Conservation (phyloP, 306 rosid species). For the Quercus engelmannii region DNA sequence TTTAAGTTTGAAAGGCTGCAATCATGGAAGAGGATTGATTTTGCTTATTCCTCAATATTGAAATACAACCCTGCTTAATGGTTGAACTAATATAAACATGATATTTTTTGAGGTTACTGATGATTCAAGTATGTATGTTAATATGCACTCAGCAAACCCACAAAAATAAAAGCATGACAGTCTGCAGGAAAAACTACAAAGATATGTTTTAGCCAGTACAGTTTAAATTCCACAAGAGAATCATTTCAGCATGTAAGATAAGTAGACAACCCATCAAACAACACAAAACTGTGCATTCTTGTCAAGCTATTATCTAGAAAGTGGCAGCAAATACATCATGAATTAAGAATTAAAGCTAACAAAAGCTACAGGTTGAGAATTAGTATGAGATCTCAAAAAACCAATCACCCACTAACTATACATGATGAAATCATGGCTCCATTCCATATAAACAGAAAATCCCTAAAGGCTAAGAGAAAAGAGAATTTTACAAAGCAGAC, state of each 20-base stretch:
- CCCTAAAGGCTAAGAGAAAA: neutral
- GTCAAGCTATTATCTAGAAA: constrained; percentile 13
- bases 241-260: neutral
- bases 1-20: no score
- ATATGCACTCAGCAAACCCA: no score
- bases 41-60: neutral
- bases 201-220: no score
- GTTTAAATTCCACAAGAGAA: no score
- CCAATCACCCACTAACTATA: neutral
- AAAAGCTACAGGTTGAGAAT: constrained; percentile 11
- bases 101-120: neutral
- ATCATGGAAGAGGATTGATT: no score
- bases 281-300: neutral
- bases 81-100: neutral
- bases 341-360: constrained; percentile 15
- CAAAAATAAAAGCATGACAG: no score
- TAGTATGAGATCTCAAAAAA: constrained; percentile 2
- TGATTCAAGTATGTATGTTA: no score
- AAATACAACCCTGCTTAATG: neutral
- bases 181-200: no score
- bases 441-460: neutral
- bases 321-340: constrained; percentile 21
- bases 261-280: neutral
- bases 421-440: neutral
- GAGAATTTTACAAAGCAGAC: neutral